Conservation (phyloP, 2,329 filamentous ascomycete genomes). For the Ambrosiella beaveri region DNA sequence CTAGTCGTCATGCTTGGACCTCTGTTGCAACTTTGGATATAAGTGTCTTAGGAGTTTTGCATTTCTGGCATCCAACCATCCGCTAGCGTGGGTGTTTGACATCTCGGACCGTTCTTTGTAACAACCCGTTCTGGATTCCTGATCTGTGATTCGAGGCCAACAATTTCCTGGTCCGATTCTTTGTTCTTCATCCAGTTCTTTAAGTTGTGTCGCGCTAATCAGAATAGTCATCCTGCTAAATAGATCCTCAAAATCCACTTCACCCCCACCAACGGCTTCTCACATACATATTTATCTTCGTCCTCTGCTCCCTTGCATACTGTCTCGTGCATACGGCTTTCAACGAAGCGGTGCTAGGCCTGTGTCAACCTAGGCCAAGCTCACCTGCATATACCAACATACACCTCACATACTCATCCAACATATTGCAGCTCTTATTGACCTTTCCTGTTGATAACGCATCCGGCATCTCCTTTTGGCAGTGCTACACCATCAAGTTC, state of each 20-base stretch:
- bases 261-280: not conserved
- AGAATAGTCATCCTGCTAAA: not conserved
- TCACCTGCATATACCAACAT: conserved; percentile 9
- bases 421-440: not conserved
- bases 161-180: not conserved
- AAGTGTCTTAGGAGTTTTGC: not conserved
- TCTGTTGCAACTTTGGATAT: conserved; percentile 1
- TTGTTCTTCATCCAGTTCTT: too few species aligned
- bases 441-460: not conserved
- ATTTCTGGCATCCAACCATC: conserved; percentile 3
- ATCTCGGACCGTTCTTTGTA: not conserved
- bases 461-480: not conserved
- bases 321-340: conserved; percentile 4
- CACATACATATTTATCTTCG: not conserved
- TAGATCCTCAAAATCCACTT: not conserved
- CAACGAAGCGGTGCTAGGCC: conserved; percentile 1
- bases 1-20: not conserved
- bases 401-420: conserved; percentile 1
- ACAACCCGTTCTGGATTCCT: not conserved
- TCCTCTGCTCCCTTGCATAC: conserved; percentile 2
- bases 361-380: conserved; percentile 9
- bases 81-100: conserved; percentile 4
- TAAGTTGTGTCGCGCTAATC: too few species aligned
- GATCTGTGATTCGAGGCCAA: not conserved
- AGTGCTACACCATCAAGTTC: not conserved